These are phyloP conservation scores for Dryas integrifolia DNA, from an alignment of 331 rosid genomes.

Conservation along the genomic window DNA sequence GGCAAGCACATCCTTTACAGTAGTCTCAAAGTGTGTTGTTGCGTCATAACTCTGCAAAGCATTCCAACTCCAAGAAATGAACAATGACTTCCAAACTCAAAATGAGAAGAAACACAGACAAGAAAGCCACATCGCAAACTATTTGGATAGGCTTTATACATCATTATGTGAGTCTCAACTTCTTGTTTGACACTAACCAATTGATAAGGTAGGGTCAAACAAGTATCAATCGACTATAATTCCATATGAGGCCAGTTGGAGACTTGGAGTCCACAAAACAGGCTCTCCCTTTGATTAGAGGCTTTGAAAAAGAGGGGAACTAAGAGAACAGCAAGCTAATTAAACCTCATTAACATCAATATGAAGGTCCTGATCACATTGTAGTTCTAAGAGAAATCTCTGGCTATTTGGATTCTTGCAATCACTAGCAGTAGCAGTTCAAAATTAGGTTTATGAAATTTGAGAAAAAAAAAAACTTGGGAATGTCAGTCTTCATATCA, in stretches of 20 bases:
- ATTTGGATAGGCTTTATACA: background rate
- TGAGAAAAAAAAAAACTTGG: background rate
- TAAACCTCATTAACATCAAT: background rate
- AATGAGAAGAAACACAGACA: background rate
- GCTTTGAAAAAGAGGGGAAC: background rate
- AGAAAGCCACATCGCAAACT: background rate
- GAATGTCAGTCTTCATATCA: background rate
- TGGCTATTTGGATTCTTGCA: background rate
- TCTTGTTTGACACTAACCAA: background rate
- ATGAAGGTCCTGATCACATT: background rate
- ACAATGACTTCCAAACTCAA: background rate
- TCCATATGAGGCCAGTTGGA: background rate
- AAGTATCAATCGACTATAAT: background rate
- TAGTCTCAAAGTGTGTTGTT: slow-evolving; percentile 41
- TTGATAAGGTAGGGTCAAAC: too few species aligned
- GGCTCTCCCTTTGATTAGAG: background rate
- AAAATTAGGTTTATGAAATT: background rate
- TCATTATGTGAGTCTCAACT: background rate
- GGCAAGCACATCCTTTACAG: slow-evolving; percentile 31
- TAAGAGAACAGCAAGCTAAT: background rate
- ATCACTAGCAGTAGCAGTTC: background rate
- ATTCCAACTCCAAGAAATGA: slow-evolving; percentile 1
- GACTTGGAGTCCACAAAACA: background rate
- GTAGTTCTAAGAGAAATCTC: background rate
- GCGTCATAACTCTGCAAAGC: slow-evolving; percentile 39